Evolutionary conservation across 306 rosid species (phyloP).

Genomic region (Argentina anserina): DNA sequence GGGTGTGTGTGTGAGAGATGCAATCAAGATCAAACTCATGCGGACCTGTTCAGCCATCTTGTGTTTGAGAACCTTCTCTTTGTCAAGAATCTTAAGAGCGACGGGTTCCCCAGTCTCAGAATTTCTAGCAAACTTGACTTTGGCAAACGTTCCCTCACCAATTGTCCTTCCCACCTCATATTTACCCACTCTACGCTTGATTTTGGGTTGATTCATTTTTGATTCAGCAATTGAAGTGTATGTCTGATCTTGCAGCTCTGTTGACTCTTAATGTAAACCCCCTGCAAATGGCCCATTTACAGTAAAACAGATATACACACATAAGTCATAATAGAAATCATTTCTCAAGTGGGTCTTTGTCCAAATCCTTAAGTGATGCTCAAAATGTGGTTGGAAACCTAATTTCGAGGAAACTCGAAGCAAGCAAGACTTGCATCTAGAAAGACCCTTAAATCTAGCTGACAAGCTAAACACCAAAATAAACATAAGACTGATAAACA

Average conservation of each 20-base stretch:
- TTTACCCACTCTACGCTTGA: slow-evolving; percentile 85
- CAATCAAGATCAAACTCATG: slow-evolving; percentile 1
- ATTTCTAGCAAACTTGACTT: slow-evolving; percentile 88
- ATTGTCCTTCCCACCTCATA: slow-evolving; percentile 95
- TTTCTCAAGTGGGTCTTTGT: no score
- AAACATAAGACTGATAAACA: no score
- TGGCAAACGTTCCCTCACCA: slow-evolving; percentile 98
- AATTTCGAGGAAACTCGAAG: no score
- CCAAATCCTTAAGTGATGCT: no score
- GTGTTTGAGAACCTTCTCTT: slow-evolving; percentile 96
- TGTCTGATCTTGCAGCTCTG: slow-evolving; percentile 20
- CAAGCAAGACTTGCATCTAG: no score
- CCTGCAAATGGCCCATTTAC: no score
- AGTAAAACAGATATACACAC: no score
- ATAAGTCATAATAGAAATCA: no score
- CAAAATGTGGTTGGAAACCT: no score
- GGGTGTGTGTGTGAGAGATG: background rate
- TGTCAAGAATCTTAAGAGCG: slow-evolving; percentile 93
- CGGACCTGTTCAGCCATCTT: slow-evolving; percentile 96
- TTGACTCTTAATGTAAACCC: slow-evolving; percentile 11
- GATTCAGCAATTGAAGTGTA: slow-evolving; percentile 25
- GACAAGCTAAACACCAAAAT: no score
- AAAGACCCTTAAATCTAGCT: no score
- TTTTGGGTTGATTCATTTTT: slow-evolving; percentile 72
- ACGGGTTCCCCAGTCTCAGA: slow-evolving; percentile 66